Base-by-base conservation (phyloP, 805 yeast species). In the Wickerhamiella vanderwaltii region DNA sequence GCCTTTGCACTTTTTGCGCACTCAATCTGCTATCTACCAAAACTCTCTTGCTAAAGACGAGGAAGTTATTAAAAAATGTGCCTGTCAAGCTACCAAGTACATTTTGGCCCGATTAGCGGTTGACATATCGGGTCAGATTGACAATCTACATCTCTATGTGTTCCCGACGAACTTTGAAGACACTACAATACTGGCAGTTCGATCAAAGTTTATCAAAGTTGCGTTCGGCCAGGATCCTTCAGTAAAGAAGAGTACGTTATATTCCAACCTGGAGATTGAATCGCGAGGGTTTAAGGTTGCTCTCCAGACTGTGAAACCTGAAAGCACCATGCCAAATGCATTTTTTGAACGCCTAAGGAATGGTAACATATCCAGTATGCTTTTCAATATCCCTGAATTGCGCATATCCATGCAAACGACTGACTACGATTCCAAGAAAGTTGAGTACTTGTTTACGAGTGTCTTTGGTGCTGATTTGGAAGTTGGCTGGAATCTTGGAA, bases 401-500 rank as follows among this genome's bases (percentile, higher is more conserved):
- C 65, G 66, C 41, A 71, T 88, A 13, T 61, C 72, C 5, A 87
- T 87, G 96, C 71, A 76, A 36, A 76, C 93, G 0, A 72, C 73
- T 64, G 87, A 84, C 52, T 59, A 62, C 24, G 37, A 16, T 24
- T 64, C 64, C 20, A 30, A 41, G 17, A 61, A 67, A 3, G 71
- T 91, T 32, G 79, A 80, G 51, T 85, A 78, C 53, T 64, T 69
- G 1, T 91, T 73, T 58, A 68, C 68, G 35, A 76, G 91, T 38
- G 66, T 76, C 2, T 85, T 91, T 63, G 94, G 84, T 6, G 96
- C 95, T 20, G 75, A 84, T 12, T 91, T 91, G 29, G 94, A 85
- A 46, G 77, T 91, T 1, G 72, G 84, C 37, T 91, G 98, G 98
- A 91, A 91, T 56, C 63, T 91, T 22, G 96, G 97, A 0, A 79